Conservation (phyloP, 176 grass and related monocot genomes). For the Eleusine coracana region DNA sequence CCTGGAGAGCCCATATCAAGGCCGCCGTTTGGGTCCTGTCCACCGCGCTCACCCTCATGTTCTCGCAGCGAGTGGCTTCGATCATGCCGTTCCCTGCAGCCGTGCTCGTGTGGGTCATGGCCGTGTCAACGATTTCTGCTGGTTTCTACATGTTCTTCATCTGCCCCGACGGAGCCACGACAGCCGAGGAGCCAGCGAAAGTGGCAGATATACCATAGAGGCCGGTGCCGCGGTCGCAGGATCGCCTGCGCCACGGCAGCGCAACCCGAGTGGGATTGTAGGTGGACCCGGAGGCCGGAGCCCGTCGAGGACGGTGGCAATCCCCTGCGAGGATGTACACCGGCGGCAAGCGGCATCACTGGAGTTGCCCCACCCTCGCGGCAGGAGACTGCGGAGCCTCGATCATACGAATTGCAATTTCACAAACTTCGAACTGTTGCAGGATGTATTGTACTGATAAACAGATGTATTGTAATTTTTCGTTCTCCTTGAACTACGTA, state of each 20-base stretch:
- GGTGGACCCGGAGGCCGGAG: neutral
- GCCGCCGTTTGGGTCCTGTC: slow-evolving; percentile 38
- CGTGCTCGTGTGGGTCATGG: slow-evolving; percentile 34
- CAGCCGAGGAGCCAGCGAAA: neutral
- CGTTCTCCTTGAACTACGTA: neutral
- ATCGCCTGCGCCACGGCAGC: no score
- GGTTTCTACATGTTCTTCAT: slow-evolving; percentile 60
- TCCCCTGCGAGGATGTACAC: neutral
- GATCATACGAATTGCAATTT: neutral
- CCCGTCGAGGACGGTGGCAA: neutral
- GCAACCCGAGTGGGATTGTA: neutral
- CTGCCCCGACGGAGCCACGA: neutral
- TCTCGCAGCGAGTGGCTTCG: slow-evolving; percentile 33
- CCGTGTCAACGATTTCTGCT: neutral
- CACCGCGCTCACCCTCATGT: slow-evolving; percentile 36
- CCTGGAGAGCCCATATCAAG: neutral
- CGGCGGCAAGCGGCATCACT: neutral
- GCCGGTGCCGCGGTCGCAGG: neutral
- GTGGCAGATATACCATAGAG: neutral
- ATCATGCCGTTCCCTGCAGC: slow-evolving; percentile 37
- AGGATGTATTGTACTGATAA: neutral
- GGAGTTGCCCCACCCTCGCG: neutral
- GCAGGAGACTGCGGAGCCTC: neutral
- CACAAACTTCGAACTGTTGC: neutral
- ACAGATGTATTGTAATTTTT: neutral